Evolutionary conservation across 2,329 filamentous ascomycete species (phyloP).

Genomic region (Aspergillus quadricinctus): DNA sequence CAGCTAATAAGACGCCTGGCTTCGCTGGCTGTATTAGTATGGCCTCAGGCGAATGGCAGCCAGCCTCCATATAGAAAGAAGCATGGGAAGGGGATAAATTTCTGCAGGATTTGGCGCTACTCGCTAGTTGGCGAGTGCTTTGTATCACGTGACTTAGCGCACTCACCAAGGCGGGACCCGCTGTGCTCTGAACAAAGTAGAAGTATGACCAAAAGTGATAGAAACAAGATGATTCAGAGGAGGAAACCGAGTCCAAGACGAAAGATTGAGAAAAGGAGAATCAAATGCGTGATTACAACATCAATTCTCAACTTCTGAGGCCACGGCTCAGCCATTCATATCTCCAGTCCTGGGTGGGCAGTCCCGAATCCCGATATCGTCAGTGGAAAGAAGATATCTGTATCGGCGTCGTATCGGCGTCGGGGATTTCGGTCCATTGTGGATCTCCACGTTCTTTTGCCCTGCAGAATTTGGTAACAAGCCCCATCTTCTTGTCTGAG

Average conservation of each 20-base stretch:
- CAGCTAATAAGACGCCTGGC: background rate
- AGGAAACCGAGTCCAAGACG: background rate
- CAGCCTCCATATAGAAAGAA: background rate
- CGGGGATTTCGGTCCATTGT: background rate
- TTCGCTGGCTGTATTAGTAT: background rate
- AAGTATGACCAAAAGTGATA: background rate
- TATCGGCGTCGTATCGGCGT: background rate
- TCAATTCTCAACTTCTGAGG: background rate
- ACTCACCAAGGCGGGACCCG: background rate
- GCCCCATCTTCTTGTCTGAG: background rate
- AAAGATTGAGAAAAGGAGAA: background rate
- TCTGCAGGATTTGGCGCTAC: background rate
- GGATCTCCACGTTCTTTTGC: background rate
- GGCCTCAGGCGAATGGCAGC: background rate
- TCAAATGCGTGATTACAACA: background rate
- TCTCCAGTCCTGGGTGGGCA: background rate
- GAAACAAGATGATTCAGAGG: background rate
- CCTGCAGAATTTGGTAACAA: background rate
- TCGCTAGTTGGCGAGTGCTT: background rate
- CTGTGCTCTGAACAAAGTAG: background rate
- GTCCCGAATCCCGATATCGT: background rate
- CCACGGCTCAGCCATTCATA: background rate
- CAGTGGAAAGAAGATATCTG: background rate
- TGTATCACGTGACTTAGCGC: constrained; percentile 3
- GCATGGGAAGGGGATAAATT: background rate